Percentiles rank a stretch among this genome's conserved stretches.
These are phyloP conservation scores for Podospora conica DNA, from an alignment of 495 filamentous ascomycete species.

Conservation along the genomic window DNA sequence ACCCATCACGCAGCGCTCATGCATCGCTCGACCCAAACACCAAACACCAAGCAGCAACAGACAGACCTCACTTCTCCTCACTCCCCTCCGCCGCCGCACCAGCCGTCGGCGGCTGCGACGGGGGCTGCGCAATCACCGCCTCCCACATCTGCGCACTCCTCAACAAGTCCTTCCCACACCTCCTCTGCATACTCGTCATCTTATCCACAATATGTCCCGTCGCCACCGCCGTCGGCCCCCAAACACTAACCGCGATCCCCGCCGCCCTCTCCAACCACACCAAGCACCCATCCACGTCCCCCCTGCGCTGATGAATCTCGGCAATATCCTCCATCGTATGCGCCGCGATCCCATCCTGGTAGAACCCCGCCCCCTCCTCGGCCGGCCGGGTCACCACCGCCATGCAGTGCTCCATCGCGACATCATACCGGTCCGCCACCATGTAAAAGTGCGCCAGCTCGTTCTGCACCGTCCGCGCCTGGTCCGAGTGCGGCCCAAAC, in stretches of 20 bases:
- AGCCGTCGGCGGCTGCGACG: background rate
- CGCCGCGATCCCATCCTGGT: conserved; percentile 27
- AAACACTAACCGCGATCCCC: conserved; percentile 21
- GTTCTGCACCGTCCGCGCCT: conserved; percentile 24
- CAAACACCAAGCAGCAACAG: background rate
- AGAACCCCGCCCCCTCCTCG: conserved; percentile 5
- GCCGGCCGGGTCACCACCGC: conserved; percentile 21
- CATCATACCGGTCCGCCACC: conserved; percentile 20
- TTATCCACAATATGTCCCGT: conserved; percentile 29
- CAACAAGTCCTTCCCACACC: conserved; percentile 24
- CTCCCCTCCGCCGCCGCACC: background rate
- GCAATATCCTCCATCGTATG: conserved; percentile 32
- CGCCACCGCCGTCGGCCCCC: conserved; percentile 24
- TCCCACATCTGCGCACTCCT: conserved; percentile 24
- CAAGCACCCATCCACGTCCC: conserved; percentile 23
- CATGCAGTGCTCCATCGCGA: conserved; percentile 27
- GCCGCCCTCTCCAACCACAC: conserved; percentile 27
- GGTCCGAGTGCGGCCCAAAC: conserved; percentile 24
- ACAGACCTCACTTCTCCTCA: background rate
- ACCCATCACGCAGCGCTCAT: background rate
- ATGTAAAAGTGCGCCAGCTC: conserved; percentile 31
- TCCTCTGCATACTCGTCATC: conserved; percentile 24
- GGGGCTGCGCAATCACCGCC: conserved; percentile 8
- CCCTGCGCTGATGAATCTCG: conserved; percentile 26
- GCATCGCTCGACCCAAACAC: background rate